A percentile compares a stretch with the other conserved stretches of the same genome.
Evolutionary conservation across 176 grass and related monocot species (phyloP).

Genomic region (Oryza meyeriana): DNA sequence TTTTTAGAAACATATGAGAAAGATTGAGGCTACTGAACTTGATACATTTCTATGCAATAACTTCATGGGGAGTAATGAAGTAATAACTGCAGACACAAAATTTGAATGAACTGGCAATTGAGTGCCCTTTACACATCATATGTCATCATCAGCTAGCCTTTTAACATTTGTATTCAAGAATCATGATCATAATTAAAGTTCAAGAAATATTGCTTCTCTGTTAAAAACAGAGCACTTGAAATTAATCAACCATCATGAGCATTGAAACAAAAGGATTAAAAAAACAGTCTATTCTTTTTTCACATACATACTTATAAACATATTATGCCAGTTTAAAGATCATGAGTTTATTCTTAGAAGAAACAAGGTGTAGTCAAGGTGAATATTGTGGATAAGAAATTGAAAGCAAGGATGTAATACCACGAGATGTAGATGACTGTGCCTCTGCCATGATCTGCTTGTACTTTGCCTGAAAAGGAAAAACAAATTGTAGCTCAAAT

Average conservation of each 20-base stretch:
- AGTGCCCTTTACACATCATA: neutral
- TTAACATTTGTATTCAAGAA: neutral
- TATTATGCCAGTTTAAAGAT: constrained; percentile 8
- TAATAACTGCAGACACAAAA: neutral
- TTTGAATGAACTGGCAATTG: neutral
- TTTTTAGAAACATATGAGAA: constrained; percentile 30
- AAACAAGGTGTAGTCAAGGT: neutral
- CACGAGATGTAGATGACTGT: constrained; percentile 46
- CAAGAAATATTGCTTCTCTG: neutral
- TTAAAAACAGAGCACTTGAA: neutral
- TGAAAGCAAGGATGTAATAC: constrained; percentile 25
- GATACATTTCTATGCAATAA: neutral
- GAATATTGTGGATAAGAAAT: neutral
- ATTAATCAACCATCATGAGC: neutral
- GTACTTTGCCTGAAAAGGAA: constrained; percentile 45
- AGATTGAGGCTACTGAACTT: neutral
- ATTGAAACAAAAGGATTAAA: constrained; percentile 11
- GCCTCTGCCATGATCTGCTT: constrained; percentile 46
- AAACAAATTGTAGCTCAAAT: neutral
- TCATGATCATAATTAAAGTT: neutral
- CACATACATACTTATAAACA: neutral
- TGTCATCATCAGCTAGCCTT: neutral
- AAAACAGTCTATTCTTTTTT: constrained; percentile 2
- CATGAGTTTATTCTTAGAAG: neutral
- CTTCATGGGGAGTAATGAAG: neutral